These are phyloP conservation scores for Codiaeum variegatum DNA, from an alignment of 441 rosid species.

Conservation along the genomic window DNA sequence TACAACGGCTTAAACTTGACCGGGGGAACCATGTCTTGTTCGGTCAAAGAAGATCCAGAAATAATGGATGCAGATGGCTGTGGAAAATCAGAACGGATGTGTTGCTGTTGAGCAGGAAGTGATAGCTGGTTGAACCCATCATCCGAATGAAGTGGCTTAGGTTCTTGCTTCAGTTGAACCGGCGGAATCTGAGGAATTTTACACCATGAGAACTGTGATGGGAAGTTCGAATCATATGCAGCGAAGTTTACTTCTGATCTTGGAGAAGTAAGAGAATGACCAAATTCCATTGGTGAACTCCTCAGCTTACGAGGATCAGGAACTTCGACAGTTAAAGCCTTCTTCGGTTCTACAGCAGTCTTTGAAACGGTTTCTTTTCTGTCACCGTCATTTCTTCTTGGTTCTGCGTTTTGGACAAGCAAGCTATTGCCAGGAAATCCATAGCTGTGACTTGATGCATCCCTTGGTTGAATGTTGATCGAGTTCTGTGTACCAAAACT, in stretches of 20 bases:
- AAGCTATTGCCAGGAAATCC: slow-evolving; percentile 39
- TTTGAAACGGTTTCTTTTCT: slow-evolving; percentile 36
- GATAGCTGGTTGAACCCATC: slow-evolving; percentile 42
- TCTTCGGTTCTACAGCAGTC: slow-evolving; percentile 39
- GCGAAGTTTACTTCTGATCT: slow-evolving; percentile 33
- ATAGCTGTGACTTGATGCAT: slow-evolving; percentile 31
- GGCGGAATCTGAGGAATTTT: slow-evolving; percentile 47
- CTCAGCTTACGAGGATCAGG: slow-evolving; percentile 34
- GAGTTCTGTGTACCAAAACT: slow-evolving; percentile 43
- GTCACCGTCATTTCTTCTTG: slow-evolving; percentile 41
- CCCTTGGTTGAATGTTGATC: slow-evolving; percentile 31
- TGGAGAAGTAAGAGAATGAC: slow-evolving; percentile 32
- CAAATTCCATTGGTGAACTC: slow-evolving; percentile 38
- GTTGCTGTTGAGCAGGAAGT: slow-evolving; percentile 33
- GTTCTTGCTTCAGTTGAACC: slow-evolving; percentile 41
- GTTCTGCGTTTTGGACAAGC: slow-evolving; percentile 35
- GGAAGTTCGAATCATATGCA: slow-evolving; percentile 39
- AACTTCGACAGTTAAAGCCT: slow-evolving; percentile 32
- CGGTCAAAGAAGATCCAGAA: slow-evolving; percentile 32
- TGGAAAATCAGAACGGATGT: slow-evolving; percentile 21
- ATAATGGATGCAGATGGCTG: slow-evolving; percentile 28
- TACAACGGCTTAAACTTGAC: slow-evolving; percentile 32
- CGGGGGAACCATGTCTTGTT: slow-evolving; percentile 22
- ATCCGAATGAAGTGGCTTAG: slow-evolving; percentile 31
- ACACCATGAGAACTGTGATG: slow-evolving; percentile 40